These are phyloP conservation scores for Globisporangium mamillatum DNA, from an alignment of 352 stramenopile species.

Conservation along the genomic window DNA sequence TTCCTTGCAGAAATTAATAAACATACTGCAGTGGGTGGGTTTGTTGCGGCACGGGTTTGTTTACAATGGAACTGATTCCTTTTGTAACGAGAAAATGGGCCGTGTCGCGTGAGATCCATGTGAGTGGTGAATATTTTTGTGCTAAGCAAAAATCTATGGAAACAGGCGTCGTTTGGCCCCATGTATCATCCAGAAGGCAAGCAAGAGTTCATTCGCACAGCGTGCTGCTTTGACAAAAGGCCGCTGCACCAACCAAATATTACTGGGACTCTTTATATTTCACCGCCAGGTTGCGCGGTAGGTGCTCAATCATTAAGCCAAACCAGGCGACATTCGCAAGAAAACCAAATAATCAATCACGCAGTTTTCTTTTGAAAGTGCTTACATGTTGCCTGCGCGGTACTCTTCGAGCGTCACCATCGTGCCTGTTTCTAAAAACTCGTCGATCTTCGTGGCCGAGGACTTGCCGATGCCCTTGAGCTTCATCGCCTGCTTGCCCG, in stretches of 20 bases:
- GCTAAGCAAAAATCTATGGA: background rate
- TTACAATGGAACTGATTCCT: background rate
- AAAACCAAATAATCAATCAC: background rate
- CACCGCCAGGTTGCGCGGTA: too few relatives aligned
- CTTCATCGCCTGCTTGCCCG: slow-evolving; percentile 78
- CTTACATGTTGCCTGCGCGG: slow-evolving; percentile 79
- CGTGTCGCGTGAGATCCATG: background rate
- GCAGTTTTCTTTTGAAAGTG: background rate
- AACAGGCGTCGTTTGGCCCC: background rate
- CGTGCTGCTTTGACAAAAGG: background rate
- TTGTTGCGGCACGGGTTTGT: background rate
- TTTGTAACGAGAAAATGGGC: background rate
- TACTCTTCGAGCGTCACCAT: slow-evolving; percentile 81
- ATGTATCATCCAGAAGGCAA: background rate
- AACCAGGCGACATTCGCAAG: background rate
- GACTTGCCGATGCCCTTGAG: slow-evolving; percentile 85
- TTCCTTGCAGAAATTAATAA: background rate
- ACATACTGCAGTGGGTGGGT: background rate
- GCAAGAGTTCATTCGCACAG: background rate
- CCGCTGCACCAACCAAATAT: too few relatives aligned
- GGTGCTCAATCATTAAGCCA: background rate
- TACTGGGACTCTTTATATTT: too few relatives aligned
- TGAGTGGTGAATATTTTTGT: background rate
- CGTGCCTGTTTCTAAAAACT: slow-evolving; percentile 82
- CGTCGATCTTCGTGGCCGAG: slow-evolving; percentile 77